Evolutionary conservation across 768 basidiomycete genomes (phyloP), one percentile per base, ranked within the genome.

Genomic region (Russula lepida): DNA sequence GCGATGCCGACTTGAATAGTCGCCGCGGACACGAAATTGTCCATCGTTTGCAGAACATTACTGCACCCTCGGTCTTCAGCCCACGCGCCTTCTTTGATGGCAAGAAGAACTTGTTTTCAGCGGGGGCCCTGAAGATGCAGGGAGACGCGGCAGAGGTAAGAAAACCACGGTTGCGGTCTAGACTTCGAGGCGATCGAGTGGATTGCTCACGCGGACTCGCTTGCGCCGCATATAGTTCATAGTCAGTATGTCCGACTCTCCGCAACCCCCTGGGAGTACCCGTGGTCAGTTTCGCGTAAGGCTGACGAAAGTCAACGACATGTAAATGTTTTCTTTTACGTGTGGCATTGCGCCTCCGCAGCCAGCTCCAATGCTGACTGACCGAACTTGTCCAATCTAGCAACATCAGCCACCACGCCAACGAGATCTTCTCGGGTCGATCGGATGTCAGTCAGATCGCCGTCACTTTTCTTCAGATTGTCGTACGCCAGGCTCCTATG

Each of bases 401-500:
- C 2, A 46, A 58, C 11, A n/a, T 62, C 30, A 61, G 43, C 51
- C 51, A 12, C 7, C 46, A 39, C 51, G 62, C 57, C 32, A 63
- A 63, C 21, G 56, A 63, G 1, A 54, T 65, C 7, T 46, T 63
- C 19, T 21, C 60, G 1, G 61, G 61, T 9, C 32, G 52, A 0
- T 49, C 50, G 0, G 56, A 54, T 7, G 47, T 63, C 17, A 58
- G 51, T 43, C 62, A 64, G 7, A 63, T 50, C 2, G 60, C 64
- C 0, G 30, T 65, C 17, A 65, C 51, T 1, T 57, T 63, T 7
- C 53, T 65, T 7, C 64, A 65, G 43, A 56, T 63, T 12, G 56
- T 65, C 28, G 37, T 65, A 12, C 64, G 64, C 8, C 64, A 65
- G 15, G 61, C 64, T 17, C 64, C 64, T 4, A 63, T 65, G 54